Base-by-base conservation (phyloP, 177 flowering plant genomes). In the Telopea speciosissima region DNA sequence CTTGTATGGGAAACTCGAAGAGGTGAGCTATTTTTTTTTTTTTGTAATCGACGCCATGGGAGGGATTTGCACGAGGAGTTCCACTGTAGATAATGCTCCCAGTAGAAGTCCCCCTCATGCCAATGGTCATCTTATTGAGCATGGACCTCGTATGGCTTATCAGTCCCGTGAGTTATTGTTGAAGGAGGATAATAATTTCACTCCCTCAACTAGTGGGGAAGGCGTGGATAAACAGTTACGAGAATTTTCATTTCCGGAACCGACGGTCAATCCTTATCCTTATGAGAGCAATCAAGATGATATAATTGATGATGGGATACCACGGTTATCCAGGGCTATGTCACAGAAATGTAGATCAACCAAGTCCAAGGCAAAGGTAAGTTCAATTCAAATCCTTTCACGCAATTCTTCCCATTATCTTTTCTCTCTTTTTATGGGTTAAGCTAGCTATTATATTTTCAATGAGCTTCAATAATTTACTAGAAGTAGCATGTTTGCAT, bases 31-130 rank as follows among this genome's bases (percentile, higher is more conserved):
- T 62, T 73, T n/a, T 60, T 62, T 73, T n/a, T 60, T 61, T 62
- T 24, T 7, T 24, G 23, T 67, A 40, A 24, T 70, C 25, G 49
- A 33, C 66, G 63, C 33, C 64, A 88, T 88, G 92, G 92, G 92
- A 62, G 92, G 92, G 77, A 69, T 88, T 75, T 88, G 92, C 80
- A 84, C 90, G 70, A 85, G 81, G 78, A 82, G 88, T 67, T 72
- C 90, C 72, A 76, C 85, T 58, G 81, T 80, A 33, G 81, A 84
- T 67, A 72, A 73, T 76, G 82, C 77, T 68, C 76, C 82, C 59
- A 76, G 78, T 69, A 77, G 83, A 77, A 63, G 77, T 79, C 70
- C 73, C 66, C 72, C 85, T 21, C 79, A 75, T 65, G 78, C 75
- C 61, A 84, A 86, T 77, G 87, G 88, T 66, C 79, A 76, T 68